These are phyloP conservation scores for Coemansia sp. DNA, from an alignment of 192 early-diverging fungal species.

Conservation along the genomic window DNA sequence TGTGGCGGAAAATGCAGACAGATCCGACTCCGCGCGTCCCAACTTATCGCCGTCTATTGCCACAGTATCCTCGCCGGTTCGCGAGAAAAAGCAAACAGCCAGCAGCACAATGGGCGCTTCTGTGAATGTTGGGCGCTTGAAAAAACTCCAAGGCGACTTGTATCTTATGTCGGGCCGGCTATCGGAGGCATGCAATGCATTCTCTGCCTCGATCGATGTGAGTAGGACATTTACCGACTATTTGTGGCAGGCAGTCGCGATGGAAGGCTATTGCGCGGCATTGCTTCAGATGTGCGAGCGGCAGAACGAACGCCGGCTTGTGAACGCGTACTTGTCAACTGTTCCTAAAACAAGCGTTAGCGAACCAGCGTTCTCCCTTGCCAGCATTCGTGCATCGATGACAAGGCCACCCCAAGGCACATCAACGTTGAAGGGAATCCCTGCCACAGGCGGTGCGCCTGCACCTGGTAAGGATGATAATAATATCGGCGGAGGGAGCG, in stretches of 20 bases:
- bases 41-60: slow-evolving; percentile 7
- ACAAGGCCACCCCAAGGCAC: neutral
- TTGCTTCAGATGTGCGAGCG: slow-evolving; percentile 41
- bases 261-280: slow-evolving; percentile 54
- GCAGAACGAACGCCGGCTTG: slow-evolving; percentile 20
- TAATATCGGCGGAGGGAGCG: neutral
- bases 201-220: slow-evolving; percentile 33
- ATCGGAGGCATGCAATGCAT: slow-evolving; percentile 43
- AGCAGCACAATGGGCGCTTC: slow-evolving; percentile 5
- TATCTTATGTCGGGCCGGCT: slow-evolving; percentile 46
- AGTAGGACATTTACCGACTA: slow-evolving; percentile 32
- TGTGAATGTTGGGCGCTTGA: slow-evolving; percentile 34
- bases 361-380: slow-evolving; percentile 2
- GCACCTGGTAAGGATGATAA: neutral
- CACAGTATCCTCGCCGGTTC: neutral
- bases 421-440: neutral
- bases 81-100: neutral
- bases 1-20: slow-evolving; percentile 8
- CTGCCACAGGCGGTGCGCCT: neutral
- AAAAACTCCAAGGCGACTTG: slow-evolving; percentile 53
- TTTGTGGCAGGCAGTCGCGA: slow-evolving; percentile 52
- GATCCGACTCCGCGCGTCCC: neutral
- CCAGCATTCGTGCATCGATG: slow-evolving; percentile 9
- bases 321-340: slow-evolving; percentile 10
- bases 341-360: slow-evolving; percentile 5